A percentile compares a stretch with the other conserved stretches of the same genome.
Evolutionary conservation across 768 basidiomycete genomes (phyloP).

Genomic region (Psilocybe sp.): DNA sequence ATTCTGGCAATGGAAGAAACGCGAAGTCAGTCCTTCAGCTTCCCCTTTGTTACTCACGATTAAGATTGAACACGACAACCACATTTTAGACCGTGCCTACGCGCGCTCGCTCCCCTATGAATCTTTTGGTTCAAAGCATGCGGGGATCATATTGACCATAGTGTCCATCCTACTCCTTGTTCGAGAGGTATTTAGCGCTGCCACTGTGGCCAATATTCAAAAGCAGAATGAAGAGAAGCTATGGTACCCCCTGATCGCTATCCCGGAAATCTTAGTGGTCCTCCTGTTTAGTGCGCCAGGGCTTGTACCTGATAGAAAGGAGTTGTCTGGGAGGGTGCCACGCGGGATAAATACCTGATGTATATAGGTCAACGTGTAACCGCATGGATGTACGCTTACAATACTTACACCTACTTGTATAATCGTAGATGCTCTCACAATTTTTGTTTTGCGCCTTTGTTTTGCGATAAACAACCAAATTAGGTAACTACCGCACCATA

Average conservation of each 20-base stretch:
- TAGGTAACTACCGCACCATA: too few species aligned
- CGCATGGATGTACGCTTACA: too few species aligned
- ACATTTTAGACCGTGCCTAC: too few species aligned
- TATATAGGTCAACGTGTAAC: too few species aligned
- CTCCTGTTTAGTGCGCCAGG: constrained; percentile 29
- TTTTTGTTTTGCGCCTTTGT: too few species aligned
- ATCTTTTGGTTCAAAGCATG: constrained; percentile 25
- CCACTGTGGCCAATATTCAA: constrained; percentile 23
- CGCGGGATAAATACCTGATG: too few species aligned
- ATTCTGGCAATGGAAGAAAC: constrained; percentile 21
- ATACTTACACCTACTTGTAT: too few species aligned
- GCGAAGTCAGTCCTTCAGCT: constrained; percentile 8
- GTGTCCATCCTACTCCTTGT: constrained; percentile 34
- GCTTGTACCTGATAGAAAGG: constrained; percentile 27
- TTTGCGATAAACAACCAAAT: too few species aligned
- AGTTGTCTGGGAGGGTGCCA: constrained; percentile 8
- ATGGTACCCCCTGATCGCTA: constrained; percentile 40
- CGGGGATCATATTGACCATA: constrained; percentile 25
- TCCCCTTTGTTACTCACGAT: too few species aligned
- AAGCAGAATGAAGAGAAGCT: constrained; percentile 30
- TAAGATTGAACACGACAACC: too few species aligned
- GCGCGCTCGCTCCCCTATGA: background rate
- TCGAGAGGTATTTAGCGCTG: constrained; percentile 32
- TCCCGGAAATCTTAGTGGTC: constrained; percentile 36
- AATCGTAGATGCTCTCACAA: too few species aligned